Base-by-base conservation (phyloP, 805 yeast genomes). In the Pichia scutulata region DNA sequence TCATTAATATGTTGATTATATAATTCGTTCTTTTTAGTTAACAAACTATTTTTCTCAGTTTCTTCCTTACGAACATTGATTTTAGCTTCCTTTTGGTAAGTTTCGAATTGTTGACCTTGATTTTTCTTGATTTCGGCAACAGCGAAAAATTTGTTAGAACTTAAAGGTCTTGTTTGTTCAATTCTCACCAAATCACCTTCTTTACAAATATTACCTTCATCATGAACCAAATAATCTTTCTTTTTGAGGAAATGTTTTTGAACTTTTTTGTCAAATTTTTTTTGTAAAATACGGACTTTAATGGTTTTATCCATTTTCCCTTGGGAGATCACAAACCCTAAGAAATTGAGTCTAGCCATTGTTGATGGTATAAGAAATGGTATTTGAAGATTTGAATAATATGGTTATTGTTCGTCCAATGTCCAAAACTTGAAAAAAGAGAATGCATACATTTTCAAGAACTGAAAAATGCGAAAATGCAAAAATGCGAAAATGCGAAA, bases 261-360 rank as follows among this genome's bases (percentile, higher is more conserved):
- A 55, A 87, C 77, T 53, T 74, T 70, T 52, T 77, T 77, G 67
- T 89, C 85, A 72, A 82, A 88, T 41, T 79, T 78, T 61, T 82
- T 82, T 43, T 82, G 82, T 64, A 86, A 84, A 30, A 92, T 90
- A 53, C 96, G 79, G 53, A 92, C 97, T 71, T 89, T 90, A 55
- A 92, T 89, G 51, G 98, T 92, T 72, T 92, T 93, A 69, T 78
- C 77, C 97, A 90, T 93, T 67, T 89, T 89, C 41, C 98, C 98
- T 64, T 90, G 97, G 46, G 97, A 89, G 30, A 89, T 82, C 58
- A 92, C 98, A 68, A 89, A 82, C 43, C 99, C 99, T 44, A 89
- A 71, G 63, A 90, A 88, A 64, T 88, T 87, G 61, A 88, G 96
- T 70, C 89, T 82, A 47, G 95, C 92, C 96, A 88, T 89, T 12